Evolutionary conservation across 2,329 filamentous ascomycete genomes (phyloP), one percentile per base, ranked within the genome.

Genomic region (Rhinocladiella similis): DNA sequence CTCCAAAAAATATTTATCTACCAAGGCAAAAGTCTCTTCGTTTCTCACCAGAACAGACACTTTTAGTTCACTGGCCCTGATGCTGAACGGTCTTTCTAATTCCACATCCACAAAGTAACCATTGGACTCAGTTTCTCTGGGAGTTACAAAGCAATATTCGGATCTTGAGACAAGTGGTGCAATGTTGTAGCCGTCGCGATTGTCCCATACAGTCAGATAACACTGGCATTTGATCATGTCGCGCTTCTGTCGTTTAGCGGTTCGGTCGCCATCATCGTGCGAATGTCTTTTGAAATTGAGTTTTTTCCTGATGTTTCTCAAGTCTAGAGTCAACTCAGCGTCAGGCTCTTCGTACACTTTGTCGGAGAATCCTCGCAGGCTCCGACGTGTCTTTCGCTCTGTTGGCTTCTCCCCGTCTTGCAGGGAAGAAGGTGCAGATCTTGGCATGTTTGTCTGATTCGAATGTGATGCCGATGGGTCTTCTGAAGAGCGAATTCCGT

Each of bases 1-100:
- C 41, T 67, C 65, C 19, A 67, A 55, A 42, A 67, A 65, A 54
- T 67, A 66, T 12, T 62, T 62, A 46, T 65, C 56, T 18, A 47
- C 57, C 7, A 65, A 51, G 12, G 39, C 55, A 19, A 60, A 49
- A 33, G 27, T 55, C 12, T 57, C 38, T 10, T 57, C 27, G 35
- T 56, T 60, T 5, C 33, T 50, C 1, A n/a, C 25, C 25, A 41
- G 2, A 13, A 51, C 18, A 27, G 59, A 52, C 39, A 66, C 63
- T 18, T 47, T 52, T 3, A 67, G 43, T 10, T 65, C 61, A 5
- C 45, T 45, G n/a, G 54, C 56, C 27, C 33, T 48, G n/a, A 67
- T 35, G 13, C 48, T 49, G 54, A 67, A 67, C 10, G 62, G 59
- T 13, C 57, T 53, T 7, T 64, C 59, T 22, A 65, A 43, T 41